Base-by-base conservation (phyloP, 495 filamentous ascomycete genomes). In the Cercophora samala region DNA sequence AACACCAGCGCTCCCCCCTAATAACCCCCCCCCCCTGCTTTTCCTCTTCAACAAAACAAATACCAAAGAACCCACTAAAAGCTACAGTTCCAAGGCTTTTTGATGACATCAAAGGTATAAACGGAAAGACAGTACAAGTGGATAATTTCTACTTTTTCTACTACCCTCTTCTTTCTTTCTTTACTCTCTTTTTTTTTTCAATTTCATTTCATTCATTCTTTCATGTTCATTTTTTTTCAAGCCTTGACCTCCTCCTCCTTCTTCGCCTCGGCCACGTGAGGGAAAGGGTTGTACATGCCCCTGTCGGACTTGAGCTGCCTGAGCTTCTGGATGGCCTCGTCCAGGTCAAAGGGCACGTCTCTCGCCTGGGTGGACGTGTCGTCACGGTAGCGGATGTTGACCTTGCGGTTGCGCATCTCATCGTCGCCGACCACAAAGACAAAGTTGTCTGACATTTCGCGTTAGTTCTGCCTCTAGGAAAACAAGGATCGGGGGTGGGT, bases 331-430 rank as follows among this genome's bases (percentile, higher is more conserved):
- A 97, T 80, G 0, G 87, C 92, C 74, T 94, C 92, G 53, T 93
- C 86, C 21, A 97, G 79, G 37, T 88, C 83, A 21, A 97, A 80
- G 73, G 93, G 81, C 67, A 81, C 83, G 64, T 83, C 83, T 42
- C 81, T 84, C 51, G 89, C 88, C 79, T 97, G 94, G 26, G 88
- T 92, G 9, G 88, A 86, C 18, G 87, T 89, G 75, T 96, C 91
- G 73, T 98, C 94, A 64, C 94, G 86, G 79, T 94, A 95, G 42
- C 94, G 87, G 70, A 97, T 90, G 74, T 97, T 98, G 67, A 97
- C 92, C 51, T 88, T 84, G 61, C 90, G 81, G 19, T 82, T 81
- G 66, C 91, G 88, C 83, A 83, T 90, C 81, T 97, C 93, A 72
- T 90, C 82, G 21, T 90, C 91, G 62, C 93, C 93, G 17, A 97